Conservation (phyloP, 257 asterid species). For the Ilex asprella region DNA sequence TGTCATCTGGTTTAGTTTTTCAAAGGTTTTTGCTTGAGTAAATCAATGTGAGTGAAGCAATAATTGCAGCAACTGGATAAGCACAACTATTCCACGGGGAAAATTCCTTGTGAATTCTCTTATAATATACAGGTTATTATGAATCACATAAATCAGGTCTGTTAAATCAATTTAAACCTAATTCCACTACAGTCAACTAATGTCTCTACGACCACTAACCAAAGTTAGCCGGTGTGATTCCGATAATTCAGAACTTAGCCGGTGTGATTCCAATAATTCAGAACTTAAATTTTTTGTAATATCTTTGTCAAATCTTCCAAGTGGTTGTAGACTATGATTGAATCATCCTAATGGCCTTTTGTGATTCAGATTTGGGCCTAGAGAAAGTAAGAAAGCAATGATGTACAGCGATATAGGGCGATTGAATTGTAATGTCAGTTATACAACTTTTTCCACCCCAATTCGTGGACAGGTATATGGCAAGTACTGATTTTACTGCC, state of each 20-base stretch:
- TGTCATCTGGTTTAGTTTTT: background rate
- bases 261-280: too few relatives aligned
- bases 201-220: background rate
- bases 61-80: background rate
- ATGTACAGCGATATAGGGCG: constrained; percentile 83
- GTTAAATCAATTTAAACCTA: too few relatives aligned
- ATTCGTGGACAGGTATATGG: constrained; percentile 64
- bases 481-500: background rate
- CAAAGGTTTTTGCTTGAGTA: background rate
- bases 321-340: constrained; percentile 10
- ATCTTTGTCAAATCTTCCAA: background rate
- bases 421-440: constrained; percentile 79
- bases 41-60: too few relatives aligned
- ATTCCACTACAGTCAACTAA: background rate
- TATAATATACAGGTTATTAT: too few relatives aligned
- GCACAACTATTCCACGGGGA: background rate
- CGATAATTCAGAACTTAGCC: background rate
- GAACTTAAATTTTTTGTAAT: background rate
- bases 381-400: constrained; percentile 99
- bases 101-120: background rate
- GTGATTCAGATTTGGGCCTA: constrained; percentile 69
- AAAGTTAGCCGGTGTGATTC: background rate
- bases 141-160: background rate
- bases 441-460: constrained; percentile 72
- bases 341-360: constrained; percentile 9